These are phyloP conservation scores for Samsoniella hepiali DNA, from an alignment of 2,329 filamentous ascomycete species.

Conservation along the genomic window DNA sequence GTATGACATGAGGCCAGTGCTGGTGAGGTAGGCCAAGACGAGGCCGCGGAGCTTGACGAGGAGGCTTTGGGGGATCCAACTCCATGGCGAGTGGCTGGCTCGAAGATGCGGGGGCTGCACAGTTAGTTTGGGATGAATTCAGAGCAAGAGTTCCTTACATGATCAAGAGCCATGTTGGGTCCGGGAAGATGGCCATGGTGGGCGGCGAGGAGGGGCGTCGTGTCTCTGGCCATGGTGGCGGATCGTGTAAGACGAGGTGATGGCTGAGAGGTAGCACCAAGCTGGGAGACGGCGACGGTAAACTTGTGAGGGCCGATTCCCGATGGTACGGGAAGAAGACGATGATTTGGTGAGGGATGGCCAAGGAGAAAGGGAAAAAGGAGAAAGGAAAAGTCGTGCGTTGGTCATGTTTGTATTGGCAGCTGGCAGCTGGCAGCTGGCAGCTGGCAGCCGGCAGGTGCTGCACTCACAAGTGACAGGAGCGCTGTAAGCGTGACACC, in stretches of 20 bases:
- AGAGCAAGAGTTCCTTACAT: conserved; percentile 27
- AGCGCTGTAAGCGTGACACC: not conserved
- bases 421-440: conserved; percentile 8
- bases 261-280: conserved; percentile 7
- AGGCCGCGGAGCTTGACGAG: conserved; percentile 43
- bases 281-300: conserved; percentile 16
- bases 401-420: not conserved
- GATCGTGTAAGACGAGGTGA: not conserved
- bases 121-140: not conserved
- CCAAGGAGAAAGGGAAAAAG: not conserved
- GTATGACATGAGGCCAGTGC: conserved; percentile 39
- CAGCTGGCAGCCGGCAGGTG: conserved; percentile 1
- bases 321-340: not conserved
- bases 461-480: not conserved
- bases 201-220: conserved; percentile 34
- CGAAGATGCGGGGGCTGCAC: conserved; percentile 48
- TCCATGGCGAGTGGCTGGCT: conserved; percentile 51
- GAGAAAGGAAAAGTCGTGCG: not conserved
- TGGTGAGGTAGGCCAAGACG: conserved; percentile 43
- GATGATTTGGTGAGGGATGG: not conserved
- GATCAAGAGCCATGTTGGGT: conserved; percentile 34
- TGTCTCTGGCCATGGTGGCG: conserved; percentile 29
- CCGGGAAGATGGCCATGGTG: conserved; percentile 29
- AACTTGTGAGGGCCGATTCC: not conserved
- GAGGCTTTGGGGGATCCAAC: conserved; percentile 42